These are phyloP conservation scores for Prunus salicina DNA, from an alignment of 306 rosid genomes.

Conservation along the genomic window DNA sequence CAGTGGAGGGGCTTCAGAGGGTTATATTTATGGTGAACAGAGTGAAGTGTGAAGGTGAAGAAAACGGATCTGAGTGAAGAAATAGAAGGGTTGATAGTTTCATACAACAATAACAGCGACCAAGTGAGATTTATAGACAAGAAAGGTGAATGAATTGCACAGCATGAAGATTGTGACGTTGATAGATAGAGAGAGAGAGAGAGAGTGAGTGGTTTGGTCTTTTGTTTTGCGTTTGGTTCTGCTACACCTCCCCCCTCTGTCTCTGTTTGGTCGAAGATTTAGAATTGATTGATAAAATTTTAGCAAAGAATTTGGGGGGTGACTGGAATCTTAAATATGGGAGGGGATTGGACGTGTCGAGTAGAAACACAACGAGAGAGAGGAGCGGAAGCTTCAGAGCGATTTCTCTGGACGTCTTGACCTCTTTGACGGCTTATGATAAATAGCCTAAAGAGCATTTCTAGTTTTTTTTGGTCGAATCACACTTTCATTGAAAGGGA, in stretches of 20 bases:
- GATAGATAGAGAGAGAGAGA: background rate
- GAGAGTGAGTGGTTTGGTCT: constrained; percentile 1
- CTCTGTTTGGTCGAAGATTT: background rate
- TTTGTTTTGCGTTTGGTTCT: background rate
- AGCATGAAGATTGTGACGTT: background rate
- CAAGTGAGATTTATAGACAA: background rate
- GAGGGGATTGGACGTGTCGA: background rate
- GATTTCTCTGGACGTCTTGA: background rate
- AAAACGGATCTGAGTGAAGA: constrained; percentile 10
- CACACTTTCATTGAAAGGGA: too few species aligned
- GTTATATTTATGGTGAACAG: background rate
- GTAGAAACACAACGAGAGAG: background rate
- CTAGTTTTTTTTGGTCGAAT: too few species aligned
- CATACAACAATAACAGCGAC: constrained; percentile 26
- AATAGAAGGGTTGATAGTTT: background rate
- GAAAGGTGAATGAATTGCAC: background rate
- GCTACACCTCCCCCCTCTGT: background rate
- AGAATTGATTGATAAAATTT: background rate
- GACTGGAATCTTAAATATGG: background rate
- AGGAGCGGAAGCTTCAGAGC: constrained; percentile 24
- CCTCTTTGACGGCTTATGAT: background rate
- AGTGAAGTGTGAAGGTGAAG: background rate
- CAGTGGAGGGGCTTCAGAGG: background rate
- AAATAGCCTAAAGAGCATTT: too few species aligned
- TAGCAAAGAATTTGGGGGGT: background rate